Evolutionary conservation across 169 alveolate genomes (phyloP), one percentile per base, ranked within the genome.

Genomic region (Cryptosporidium andersoni): DNA sequence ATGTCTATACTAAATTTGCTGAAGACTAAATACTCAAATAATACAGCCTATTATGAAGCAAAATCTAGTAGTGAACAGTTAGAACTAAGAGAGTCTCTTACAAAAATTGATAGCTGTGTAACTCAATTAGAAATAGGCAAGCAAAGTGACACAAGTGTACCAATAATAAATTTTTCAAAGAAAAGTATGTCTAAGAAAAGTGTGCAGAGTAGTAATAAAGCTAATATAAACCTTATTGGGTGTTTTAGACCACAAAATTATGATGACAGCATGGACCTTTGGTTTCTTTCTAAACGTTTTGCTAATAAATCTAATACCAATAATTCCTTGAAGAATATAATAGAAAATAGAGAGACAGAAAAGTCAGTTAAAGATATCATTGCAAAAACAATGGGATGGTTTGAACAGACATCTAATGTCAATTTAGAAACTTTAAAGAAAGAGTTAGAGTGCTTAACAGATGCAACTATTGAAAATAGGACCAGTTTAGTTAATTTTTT

Each of bases 301-400:
- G 58, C 39, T 1, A 8, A 8, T 8, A 56, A 64, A 47, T 12
- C 11, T 6, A 6, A 42, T 40, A n/a, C 2, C 8, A n/a, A 2
- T 37, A 7, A 16, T 4, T 40, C 37, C 37, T 43, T 12, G 47
- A 62, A 68, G 36, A 43, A 55, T 40, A 45, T 40, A 42, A 43
- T 2, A n/a, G 36, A 3, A 9, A 16, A 40, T 14, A 14, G 48
- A 3, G 48, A 60, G 14, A 39, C 34, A 34, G 51, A 53, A 12
- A 66, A 37, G 5, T 11, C 65, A 53, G 25, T 74, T 62, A 8
- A 56, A 4, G 67, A 74, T 42, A 58, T 74, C 40, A 74, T 74
- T 37, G 55, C 67, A 1, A 64, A 43, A 11, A 74, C 85, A 25
- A 66, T 74, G 4, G 37, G 47, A 12, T 74, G 85, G 85, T 74